Conservation (phyloP, 345 rosid species). For the Arabis hirsuta region DNA sequence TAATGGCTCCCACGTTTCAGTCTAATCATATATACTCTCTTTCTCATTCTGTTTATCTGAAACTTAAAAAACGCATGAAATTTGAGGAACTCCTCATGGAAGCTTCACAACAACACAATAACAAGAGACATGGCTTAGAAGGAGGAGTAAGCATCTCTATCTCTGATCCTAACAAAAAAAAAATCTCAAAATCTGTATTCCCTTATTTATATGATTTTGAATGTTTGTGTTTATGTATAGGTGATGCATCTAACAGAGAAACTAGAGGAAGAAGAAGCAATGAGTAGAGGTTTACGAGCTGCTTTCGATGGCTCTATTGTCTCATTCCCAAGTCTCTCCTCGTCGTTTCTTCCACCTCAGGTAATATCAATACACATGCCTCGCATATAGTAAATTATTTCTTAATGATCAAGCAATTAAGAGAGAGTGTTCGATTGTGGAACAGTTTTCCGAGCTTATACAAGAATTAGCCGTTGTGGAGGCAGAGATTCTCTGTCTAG, state of each 20-base stretch:
- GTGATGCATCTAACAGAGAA: conserved; percentile 64
- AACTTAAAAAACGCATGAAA: conserved; percentile 52
- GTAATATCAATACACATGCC: conserved; percentile 39
- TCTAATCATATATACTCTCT: conserved; percentile 27
- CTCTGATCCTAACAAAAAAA: not conserved
- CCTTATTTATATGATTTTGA: not conserved
- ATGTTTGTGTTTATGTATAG: conserved; percentile 42
- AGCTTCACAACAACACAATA: conserved; percentile 47
- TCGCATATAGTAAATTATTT: not conserved
- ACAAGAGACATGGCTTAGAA: conserved; percentile 51
- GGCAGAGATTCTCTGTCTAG: conserved; percentile 76
- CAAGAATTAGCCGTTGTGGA: conserved; percentile 71
- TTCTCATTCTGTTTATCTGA: conserved; percentile 1
- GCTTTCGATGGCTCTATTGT: conserved; percentile 59
- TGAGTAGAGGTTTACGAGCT: conserved; percentile 55
- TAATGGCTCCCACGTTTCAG: conserved; percentile 59
- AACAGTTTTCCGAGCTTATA: conserved; percentile 66
- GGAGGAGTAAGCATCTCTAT: conserved; percentile 44
- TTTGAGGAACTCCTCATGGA: conserved; percentile 80
- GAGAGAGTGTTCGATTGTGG: not conserved
- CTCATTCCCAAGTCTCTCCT: conserved; percentile 57
- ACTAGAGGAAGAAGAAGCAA: conserved; percentile 62
- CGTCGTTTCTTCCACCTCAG: conserved; percentile 72
- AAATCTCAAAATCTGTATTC: not conserved
- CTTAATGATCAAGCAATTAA: not conserved